phyloP scores from a whole-genome alignment of 352 stramenopile species.

The Phytophthora pini region DNA sequence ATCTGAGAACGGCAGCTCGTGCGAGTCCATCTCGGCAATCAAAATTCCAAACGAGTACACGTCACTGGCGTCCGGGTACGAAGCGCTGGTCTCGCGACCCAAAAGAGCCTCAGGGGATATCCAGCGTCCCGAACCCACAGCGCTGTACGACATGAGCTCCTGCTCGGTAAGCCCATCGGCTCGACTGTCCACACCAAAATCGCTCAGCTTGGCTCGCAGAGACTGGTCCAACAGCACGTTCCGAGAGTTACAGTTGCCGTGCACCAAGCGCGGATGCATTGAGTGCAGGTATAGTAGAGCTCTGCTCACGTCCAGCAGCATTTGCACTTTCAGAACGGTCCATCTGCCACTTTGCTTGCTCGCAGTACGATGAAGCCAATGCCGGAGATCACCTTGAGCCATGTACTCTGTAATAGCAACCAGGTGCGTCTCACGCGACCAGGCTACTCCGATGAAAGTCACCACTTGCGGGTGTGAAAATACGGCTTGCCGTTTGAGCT shows the following conservation, averaged over 20 bases:
- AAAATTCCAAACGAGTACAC: slow-evolving; percentile 78
- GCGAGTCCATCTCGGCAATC: slow-evolving; percentile 75
- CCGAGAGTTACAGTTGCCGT: slow-evolving; percentile 73
- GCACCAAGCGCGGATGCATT: slow-evolving; percentile 59
- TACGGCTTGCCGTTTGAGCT: slow-evolving; percentile 64
- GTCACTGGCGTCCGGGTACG: slow-evolving; percentile 56
- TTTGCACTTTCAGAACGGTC: slow-evolving; percentile 61
- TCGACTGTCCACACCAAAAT: slow-evolving; percentile 60
- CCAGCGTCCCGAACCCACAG: slow-evolving; percentile 72
- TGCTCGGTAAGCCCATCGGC: slow-evolving; percentile 62
- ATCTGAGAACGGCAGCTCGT: slow-evolving; percentile 74
- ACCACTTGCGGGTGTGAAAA: slow-evolving; percentile 75
- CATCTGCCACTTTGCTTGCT: slow-evolving; percentile 51
- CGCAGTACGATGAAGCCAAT: slow-evolving; percentile 67
- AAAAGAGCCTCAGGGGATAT: slow-evolving; percentile 75
- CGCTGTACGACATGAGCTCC: slow-evolving; percentile 68
- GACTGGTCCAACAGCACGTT: slow-evolving; percentile 67
- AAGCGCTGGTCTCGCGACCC: slow-evolving; percentile 49
- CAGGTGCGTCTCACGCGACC: slow-evolving; percentile 73
- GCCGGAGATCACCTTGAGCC: slow-evolving; percentile 67
- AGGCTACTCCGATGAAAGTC: slow-evolving; percentile 73
- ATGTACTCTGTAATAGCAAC: slow-evolving; percentile 80
- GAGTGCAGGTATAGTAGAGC: slow-evolving; percentile 75
- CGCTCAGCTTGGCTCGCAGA: slow-evolving; percentile 70
- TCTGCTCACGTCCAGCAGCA: slow-evolving; percentile 67